These are phyloP conservation scores for Sabuloglossum arenarium DNA, from an alignment of 495 filamentous ascomycete species.

Conservation along the genomic window DNA sequence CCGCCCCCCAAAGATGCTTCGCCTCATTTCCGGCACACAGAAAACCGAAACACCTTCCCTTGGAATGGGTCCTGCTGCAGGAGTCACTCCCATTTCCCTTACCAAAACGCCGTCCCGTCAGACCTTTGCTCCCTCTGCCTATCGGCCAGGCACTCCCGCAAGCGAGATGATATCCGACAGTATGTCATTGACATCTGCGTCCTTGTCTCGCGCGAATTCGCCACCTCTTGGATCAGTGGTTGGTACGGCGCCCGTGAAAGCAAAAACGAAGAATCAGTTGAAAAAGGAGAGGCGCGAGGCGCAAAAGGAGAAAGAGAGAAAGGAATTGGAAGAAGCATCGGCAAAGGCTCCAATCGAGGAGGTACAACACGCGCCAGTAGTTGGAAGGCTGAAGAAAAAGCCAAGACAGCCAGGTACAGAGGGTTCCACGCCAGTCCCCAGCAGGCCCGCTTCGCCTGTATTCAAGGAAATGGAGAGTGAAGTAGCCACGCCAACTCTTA, in stretches of 20 bases:
- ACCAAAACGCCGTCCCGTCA: conserved; percentile 30
- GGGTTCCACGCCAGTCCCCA: conserved; percentile 20
- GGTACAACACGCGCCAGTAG: conserved; percentile 54
- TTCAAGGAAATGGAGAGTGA: conserved; percentile 8
- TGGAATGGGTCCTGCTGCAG: no score
- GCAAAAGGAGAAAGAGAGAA: conserved; percentile 40
- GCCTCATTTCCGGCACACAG: not conserved
- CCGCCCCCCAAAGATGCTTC: not conserved
- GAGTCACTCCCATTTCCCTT: conserved; percentile 16
- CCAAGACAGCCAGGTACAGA: conserved; percentile 42
- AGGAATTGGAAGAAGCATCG: conserved; percentile 34
- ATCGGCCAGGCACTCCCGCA: conserved; percentile 56
- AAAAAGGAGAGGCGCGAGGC: conserved; percentile 63
- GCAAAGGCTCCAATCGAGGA: conserved; percentile 33
- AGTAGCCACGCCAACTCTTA: not conserved
- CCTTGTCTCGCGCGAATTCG: conserved; percentile 66
- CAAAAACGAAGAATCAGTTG: conserved; percentile 74
- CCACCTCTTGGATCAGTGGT: conserved; percentile 46
- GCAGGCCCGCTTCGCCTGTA: conserved; percentile 19
- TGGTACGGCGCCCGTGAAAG: conserved; percentile 53
- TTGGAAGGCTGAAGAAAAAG: conserved; percentile 78
- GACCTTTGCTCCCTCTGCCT: conserved; percentile 35
- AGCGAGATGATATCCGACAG: conserved; percentile 62
- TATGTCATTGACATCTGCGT: conserved; percentile 53
- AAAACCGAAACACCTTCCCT: not conserved